Base-by-base conservation (phyloP, 2,329 filamentous ascomycete species). In the Epichloe uncinata region DNA sequence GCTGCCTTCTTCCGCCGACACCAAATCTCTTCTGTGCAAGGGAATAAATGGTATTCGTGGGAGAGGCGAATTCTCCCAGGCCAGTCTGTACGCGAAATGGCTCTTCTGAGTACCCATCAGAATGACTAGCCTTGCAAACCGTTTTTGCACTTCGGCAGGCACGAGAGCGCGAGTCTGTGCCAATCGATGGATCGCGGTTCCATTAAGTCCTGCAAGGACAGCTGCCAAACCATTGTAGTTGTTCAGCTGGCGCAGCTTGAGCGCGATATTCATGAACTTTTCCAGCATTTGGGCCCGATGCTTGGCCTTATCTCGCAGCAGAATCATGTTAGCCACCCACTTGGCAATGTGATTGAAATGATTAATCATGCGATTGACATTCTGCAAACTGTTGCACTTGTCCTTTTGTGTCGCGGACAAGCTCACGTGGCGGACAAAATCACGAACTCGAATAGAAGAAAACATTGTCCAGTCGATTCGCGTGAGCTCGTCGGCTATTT, bases 381-480 rank as follows among this genome's bases (percentile, higher is more conserved):
- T 91, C 53, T 83, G 81, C 58, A 96, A 73, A 58, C 81, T 84
- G 62, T 79, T 83, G 63, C 83, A 87, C 58, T 81, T 83, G 60
- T 86, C 84, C 65, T 86, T 86, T 52, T 85, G 77, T 42, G 82
- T 74, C 0, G 75, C 61, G 0, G 83, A 80, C 44, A 96, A 71
- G 60, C 84, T 93, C 55, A 96, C 90, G 62, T 96, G 87, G 4
- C 93, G 85, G 41, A 97, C 85, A 45, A 97, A 81, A 66, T 98
- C 93, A 52, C 93, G 86, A 50, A 95, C 86, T 26, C 88, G 82
- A 54, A 97, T 95, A 1, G 89, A 90, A 48, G 87, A 94, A 66
- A 96, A 97, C 85, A 97, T 93, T 65, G 94, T 82, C 91, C 91
- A 97, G 68, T 98, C 93, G 50, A 98, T 95, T 53, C 91, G 78